Percentiles rank a stretch among this genome's conserved stretches.
Conservation (phyloP, 352 stramenopile species). For the Sclerospora graminicola region DNA sequence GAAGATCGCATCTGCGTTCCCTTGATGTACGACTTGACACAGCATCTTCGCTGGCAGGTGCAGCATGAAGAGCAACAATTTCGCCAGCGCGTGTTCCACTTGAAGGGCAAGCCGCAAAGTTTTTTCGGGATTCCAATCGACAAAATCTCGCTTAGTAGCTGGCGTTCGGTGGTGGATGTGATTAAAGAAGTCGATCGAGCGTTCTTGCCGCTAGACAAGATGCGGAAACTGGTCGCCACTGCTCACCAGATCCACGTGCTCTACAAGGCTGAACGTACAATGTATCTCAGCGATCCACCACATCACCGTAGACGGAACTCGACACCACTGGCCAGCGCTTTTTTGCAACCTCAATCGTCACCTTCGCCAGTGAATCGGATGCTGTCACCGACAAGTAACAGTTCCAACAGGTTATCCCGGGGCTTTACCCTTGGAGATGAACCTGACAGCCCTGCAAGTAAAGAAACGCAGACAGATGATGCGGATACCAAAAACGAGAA, state of each 20-base stretch:
- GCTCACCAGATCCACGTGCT: constrained; percentile 65
- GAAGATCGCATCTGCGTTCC: constrained; percentile 76
- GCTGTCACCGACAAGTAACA: constrained; percentile 17
- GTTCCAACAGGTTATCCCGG: constrained; percentile 15
- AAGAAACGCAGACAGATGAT: background rate
- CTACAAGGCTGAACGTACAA: constrained; percentile 49
- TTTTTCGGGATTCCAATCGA: constrained; percentile 73
- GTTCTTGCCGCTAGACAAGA: constrained; percentile 74
- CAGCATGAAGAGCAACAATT: constrained; percentile 69
- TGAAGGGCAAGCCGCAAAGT: constrained; percentile 65
- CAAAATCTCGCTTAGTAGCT: constrained; percentile 74
- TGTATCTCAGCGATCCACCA: constrained; percentile 26
- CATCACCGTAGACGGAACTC: constrained; percentile 33
- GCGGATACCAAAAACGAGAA: constrained; percentile 2
- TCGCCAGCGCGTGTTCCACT: constrained; percentile 43
- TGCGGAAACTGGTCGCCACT: constrained; percentile 66
- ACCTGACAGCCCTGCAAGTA: background rate
- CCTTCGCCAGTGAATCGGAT: constrained; percentile 10
- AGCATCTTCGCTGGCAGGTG: constrained; percentile 39
- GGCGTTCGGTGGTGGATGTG: constrained; percentile 53
- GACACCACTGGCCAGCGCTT: constrained; percentile 18
- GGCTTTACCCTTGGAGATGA: constrained; percentile 21
- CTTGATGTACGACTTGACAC: constrained; percentile 46
- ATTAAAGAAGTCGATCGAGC: constrained; percentile 79
- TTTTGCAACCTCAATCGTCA: constrained; percentile 10